Conservation (phyloP, 2,329 filamentous ascomycete species). For the Mycosphaerelloides madeirae region DNA sequence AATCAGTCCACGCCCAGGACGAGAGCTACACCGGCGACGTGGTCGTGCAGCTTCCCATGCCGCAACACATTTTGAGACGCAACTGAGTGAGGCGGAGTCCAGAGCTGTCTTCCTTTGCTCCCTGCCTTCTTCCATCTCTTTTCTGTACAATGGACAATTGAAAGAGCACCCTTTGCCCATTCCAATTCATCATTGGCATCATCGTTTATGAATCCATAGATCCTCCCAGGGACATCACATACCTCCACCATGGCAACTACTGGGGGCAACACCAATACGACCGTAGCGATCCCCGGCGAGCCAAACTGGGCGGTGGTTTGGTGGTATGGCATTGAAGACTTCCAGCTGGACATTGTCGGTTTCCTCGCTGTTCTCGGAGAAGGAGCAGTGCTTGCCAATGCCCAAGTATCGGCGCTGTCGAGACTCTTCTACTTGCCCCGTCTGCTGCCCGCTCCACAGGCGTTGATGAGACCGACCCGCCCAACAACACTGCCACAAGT, state of each 20-base stretch:
- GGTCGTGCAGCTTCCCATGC: background rate
- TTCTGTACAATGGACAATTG: no score
- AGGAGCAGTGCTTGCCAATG: conserved; percentile 46
- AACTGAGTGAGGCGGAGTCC: no score
- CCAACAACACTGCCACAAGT: conserved; percentile 40
- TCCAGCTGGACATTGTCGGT: conserved; percentile 53
- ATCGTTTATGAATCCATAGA: no score
- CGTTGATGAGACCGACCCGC: conserved; percentile 43
- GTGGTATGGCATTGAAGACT: conserved; percentile 33
- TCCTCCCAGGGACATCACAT: no score
- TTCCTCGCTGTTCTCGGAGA: conserved; percentile 53
- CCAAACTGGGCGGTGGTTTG: conserved; percentile 32
- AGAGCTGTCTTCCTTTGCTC: background rate
- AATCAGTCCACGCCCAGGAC: no score
- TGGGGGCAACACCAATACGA: conserved; percentile 25
- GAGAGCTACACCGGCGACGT: conserved; percentile 1
- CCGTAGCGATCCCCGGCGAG: conserved; percentile 22
- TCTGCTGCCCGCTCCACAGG: conserved; percentile 49
- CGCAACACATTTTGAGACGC: no score
- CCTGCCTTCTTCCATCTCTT: background rate
- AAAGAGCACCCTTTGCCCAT: no score
- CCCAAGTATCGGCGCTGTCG: conserved; percentile 48
- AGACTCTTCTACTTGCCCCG: conserved; percentile 47
- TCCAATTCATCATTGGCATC: no score
- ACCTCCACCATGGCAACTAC: no score